Conservation (phyloP, 306 rosid genomes). For the Quercus ilex region DNA sequence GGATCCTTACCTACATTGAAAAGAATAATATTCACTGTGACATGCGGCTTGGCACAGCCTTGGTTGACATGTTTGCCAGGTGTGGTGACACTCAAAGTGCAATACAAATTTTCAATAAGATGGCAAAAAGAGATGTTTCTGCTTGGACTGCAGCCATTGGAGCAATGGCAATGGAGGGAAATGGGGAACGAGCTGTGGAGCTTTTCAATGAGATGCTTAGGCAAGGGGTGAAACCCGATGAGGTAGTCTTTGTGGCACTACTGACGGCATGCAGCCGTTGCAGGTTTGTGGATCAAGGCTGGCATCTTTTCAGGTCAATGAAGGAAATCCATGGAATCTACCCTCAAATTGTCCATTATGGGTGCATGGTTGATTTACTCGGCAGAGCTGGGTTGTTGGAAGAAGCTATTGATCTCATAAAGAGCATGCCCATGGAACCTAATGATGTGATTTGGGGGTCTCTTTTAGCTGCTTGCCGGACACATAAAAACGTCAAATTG, state of each 20-base stretch:
- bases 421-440: constrained; percentile 72
- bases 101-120: constrained; percentile 47
- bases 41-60: constrained; percentile 67
- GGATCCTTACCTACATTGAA: constrained; percentile 46
- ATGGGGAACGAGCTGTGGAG: constrained; percentile 49
- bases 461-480: constrained; percentile 71
- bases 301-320: constrained; percentile 55
- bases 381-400: constrained; percentile 62
- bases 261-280: constrained; percentile 73
- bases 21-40: constrained; percentile 53
- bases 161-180: constrained; percentile 74
- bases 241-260: constrained; percentile 63
- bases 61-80: constrained; percentile 79
- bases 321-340: constrained; percentile 34
- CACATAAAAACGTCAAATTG: constrained; percentile 50
- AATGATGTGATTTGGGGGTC: constrained; percentile 78
- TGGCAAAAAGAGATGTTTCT: constrained; percentile 53
- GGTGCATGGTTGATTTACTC: constrained; percentile 82
- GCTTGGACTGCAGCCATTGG: constrained; percentile 88
- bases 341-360: constrained; percentile 67
- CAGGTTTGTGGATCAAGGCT: constrained; percentile 60
- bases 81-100: constrained; percentile 66
- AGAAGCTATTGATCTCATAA: constrained; percentile 63
- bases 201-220: constrained; percentile 59
- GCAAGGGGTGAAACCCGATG: constrained; percentile 59